Conservation (phyloP, 352 stramenopile species). For the Thalassiosira hispida region DNA sequence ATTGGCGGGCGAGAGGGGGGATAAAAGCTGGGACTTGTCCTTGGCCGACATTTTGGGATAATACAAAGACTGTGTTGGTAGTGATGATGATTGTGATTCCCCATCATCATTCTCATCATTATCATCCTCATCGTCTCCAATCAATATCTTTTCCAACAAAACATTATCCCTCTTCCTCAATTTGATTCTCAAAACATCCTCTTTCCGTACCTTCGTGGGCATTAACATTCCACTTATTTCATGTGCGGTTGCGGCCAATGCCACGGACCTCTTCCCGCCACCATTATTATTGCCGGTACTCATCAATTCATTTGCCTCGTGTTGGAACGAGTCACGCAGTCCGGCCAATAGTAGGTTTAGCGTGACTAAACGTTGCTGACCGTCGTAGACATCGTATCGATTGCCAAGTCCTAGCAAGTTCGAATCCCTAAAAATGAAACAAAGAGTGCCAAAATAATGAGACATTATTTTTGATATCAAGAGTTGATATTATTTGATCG, state of each 20-base stretch:
- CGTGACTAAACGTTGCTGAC: conserved; percentile 63
- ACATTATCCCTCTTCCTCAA: conserved; percentile 61
- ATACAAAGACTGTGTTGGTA: not conserved
- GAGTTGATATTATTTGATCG: no score
- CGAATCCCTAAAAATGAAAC: no score
- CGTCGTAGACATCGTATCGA: conserved; percentile 67
- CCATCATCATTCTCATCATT: conserved; percentile 6
- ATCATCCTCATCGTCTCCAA: not conserved
- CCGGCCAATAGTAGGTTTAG: conserved; percentile 58
- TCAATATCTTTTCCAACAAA: conserved; percentile 50
- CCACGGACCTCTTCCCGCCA: conserved; percentile 31
- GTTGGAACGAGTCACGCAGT: conserved; percentile 56
- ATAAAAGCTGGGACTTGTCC: conserved; percentile 26
- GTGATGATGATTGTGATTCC: not conserved
- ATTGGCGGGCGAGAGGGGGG: conserved; percentile 42
- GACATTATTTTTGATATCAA: no score
- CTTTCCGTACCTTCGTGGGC: conserved; percentile 56
- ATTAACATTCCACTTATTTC: conserved; percentile 58
- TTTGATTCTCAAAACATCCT: conserved; percentile 49
- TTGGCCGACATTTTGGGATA: conserved; percentile 30
- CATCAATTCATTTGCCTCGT: conserved; percentile 19
- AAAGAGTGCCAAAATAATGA: no score
- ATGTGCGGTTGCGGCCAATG: conserved; percentile 37
- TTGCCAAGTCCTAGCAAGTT: conserved; percentile 33
- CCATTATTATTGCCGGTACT: not conserved